Evolutionary conservation across 257 asterid species (phyloP).

Genomic region (Solanum bulbocastanum): DNA sequence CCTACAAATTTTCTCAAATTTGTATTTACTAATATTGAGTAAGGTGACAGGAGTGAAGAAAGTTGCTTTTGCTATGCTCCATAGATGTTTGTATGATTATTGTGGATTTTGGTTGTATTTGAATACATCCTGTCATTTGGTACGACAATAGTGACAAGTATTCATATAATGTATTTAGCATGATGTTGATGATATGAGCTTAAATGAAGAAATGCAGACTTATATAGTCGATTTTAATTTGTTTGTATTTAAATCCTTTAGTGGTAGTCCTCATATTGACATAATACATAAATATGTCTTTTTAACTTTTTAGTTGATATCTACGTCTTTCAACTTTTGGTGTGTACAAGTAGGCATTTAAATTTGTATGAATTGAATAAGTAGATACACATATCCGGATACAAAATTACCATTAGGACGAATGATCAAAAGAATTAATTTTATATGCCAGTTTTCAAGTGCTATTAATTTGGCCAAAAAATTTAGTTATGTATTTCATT

Average conservation of each 20-base stretch:
- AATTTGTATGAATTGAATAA: too few species aligned
- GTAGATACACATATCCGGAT: not conserved
- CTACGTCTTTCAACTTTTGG: not conserved
- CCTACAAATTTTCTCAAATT: too few species aligned
- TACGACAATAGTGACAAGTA: not conserved
- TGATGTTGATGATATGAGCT: not conserved
- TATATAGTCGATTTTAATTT: not conserved
- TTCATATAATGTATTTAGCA: not conserved
- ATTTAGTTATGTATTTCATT: not conserved
- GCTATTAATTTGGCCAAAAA: not conserved
- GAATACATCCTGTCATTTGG: not conserved
- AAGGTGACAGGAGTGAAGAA: not conserved
- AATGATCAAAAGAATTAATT: not conserved
- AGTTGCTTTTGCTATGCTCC: not conserved
- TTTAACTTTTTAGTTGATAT: not conserved
- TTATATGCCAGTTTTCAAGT: not conserved
- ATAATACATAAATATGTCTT: not conserved
- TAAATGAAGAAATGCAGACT: not conserved
- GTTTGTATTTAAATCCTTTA: not conserved
- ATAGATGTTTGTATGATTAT: not conserved
- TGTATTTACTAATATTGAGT: not conserved
- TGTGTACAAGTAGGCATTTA: too few species aligned
- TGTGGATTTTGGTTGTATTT: not conserved
- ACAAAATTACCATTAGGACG: not conserved
- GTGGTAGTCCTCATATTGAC: not conserved